Percentiles rank a stretch among this genome's conserved stretches.
These are phyloP conservation scores for Globomyces pollinis-pini DNA, from an alignment of 192 early-diverging fungal genomes.

Conservation along the genomic window DNA sequence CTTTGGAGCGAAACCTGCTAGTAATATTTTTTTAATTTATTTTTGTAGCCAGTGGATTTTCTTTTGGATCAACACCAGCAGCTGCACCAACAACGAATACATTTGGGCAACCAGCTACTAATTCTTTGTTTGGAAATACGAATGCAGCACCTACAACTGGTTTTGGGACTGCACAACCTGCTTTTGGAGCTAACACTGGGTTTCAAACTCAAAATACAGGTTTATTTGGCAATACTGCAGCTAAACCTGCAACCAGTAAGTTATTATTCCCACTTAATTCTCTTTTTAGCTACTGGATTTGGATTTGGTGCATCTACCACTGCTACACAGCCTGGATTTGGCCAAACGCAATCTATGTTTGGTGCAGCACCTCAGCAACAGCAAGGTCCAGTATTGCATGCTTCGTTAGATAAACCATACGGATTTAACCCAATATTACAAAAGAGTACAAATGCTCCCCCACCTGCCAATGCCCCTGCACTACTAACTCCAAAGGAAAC, in stretches of 20 bases:
- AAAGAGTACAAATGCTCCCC: conserved; percentile 21
- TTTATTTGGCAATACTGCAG: conserved; percentile 18
- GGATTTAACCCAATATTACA: conserved; percentile 76
- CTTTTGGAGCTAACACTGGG: conserved; percentile 12
- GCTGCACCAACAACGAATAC: conserved; percentile 15
- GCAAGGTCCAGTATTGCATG: conserved; percentile 43
- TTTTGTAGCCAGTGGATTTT: conserved; percentile 17
- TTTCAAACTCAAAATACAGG: not conserved
- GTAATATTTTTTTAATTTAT: conserved; percentile 6
- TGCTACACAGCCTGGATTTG: conserved; percentile 11
- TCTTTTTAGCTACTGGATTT: conserved; percentile 12
- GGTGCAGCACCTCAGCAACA: conserved; percentile 5
- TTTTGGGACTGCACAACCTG: conserved; percentile 12
- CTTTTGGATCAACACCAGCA: conserved; percentile 13
- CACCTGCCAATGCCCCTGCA: conserved; percentile 10
- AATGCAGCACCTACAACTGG: conserved; percentile 4
- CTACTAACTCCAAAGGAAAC: conserved; percentile 15
- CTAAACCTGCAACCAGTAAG: not conserved
- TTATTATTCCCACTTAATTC: not conserved
- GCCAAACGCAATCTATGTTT: conserved; percentile 20
- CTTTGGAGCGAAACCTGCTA: conserved; percentile 14
- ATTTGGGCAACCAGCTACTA: conserved; percentile 18
- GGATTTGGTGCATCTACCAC: not conserved
- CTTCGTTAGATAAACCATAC: conserved; percentile 79
- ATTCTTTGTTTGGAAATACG: conserved; percentile 18